Evolutionary conservation across 805 yeast genomes (phyloP), one percentile per base, ranked within the genome.

Genomic region (Metschnikowia henanensis): DNA sequence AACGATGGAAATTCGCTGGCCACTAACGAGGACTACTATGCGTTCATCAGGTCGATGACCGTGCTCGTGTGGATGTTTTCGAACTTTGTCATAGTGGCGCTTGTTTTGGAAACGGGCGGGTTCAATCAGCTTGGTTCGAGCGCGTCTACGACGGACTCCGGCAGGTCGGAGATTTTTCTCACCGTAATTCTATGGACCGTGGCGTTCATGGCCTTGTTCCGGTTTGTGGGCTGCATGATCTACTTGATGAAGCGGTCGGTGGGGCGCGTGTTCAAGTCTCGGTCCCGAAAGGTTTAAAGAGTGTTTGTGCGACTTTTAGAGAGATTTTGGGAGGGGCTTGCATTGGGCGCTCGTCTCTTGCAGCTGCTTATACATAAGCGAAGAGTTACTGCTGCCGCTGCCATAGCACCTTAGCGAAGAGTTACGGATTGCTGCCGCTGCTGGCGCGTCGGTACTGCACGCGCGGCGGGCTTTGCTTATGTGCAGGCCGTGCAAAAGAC

Each of bases 121-220:
- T 60, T 72, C 40, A 62, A 66, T 49, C 75, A 70, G 49, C 64
- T 70, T 41, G 53, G 49, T 19, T 65, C 68, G 4, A 39, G 46
- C 28, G 44, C 54, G 15, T 61, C 61, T 21, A 61, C 67, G 6
- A 46, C 59, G 29, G 64, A 58, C 8, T 51, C 60, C 4, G 66
- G 65, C 34, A 62, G 75, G 39, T 63, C 72, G 12, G 61, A 68
- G 26, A 65, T 76, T 3, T 73, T 66, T 51, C 70, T 72, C 57
- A 73, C 79, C 13, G 79, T 80, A 19, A 65, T 81, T 46, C 70
- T 81, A 45, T 80, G 85, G 84, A 60, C 77, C 31, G 84, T 79
- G 32, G 84, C 85, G 2, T 74, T 79, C 35, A 66, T 81, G 68
- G 83, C 86, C 0, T 59, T 75, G 8, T 73, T 81, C 63, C 59